Conservation (phyloP, 495 filamentous ascomycete species). For the Talaromyces borbonicus region DNA sequence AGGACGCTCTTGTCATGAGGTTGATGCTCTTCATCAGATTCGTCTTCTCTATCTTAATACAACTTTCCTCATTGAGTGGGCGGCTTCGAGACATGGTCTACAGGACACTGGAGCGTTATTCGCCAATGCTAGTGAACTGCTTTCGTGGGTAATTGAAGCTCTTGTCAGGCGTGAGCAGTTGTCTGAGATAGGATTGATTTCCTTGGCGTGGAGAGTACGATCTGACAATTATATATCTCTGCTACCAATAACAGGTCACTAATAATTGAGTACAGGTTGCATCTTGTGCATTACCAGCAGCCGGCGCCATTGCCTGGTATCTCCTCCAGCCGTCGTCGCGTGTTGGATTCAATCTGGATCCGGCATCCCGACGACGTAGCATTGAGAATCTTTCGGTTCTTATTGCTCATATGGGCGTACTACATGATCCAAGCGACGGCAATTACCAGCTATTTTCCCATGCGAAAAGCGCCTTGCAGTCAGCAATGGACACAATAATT, state of each 20-base stretch:
- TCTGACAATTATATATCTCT: too few relatives aligned
- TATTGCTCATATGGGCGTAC: constrained; percentile 7
- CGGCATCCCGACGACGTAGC: constrained; percentile 3
- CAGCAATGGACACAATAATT: constrained; percentile 9
- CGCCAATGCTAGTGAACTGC: constrained; percentile 5
- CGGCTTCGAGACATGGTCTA: constrained; percentile 7
- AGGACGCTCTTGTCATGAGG: constrained; percentile 6
- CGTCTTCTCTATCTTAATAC: constrained; percentile 5
- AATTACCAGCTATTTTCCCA: constrained; percentile 8
- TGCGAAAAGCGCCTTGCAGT: constrained; percentile 6
- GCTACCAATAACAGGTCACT: too few relatives aligned
- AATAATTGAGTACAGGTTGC: constrained; percentile 2
- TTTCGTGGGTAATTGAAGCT: constrained; percentile 6
- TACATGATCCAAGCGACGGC: constrained; percentile 7
- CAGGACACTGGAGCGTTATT: constrained; percentile 1
- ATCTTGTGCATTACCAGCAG: constrained; percentile 6
- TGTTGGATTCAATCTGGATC: constrained; percentile 2
- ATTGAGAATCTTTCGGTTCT: constrained; percentile 7
- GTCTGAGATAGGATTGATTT: constrained; percentile 2
- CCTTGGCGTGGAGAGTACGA: constrained; percentile 8
- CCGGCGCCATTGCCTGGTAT: constrained; percentile 6
- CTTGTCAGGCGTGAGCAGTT: constrained; percentile 6
- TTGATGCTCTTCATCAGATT: constrained; percentile 5
- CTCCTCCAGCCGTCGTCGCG: constrained; percentile 6
- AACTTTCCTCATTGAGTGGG: constrained; percentile 7